Conservation (phyloP, 2,329 filamentous ascomycete species). For the Coniella lustricola region DNA sequence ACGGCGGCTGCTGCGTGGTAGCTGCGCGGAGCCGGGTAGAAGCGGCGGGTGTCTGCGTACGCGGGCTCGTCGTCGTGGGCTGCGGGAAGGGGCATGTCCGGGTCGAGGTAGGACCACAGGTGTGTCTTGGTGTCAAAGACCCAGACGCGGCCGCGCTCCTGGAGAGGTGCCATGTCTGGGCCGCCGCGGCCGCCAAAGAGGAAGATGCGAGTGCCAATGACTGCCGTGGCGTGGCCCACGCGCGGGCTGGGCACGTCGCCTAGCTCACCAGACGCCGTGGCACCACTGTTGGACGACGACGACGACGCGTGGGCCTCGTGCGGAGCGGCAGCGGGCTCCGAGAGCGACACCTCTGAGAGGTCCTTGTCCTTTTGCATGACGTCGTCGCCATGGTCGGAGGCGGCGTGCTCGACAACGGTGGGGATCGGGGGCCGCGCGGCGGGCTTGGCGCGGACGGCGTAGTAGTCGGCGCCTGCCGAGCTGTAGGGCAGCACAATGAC, state of each 20-base stretch:
- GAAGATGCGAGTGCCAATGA: slow-evolving; percentile 65
- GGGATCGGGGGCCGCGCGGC: slow-evolving; percentile 20
- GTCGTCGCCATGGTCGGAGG: slow-evolving; percentile 12
- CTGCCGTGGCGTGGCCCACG: slow-evolving; percentile 65
- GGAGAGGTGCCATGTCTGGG: slow-evolving; percentile 59
- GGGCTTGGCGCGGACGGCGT: slow-evolving; percentile 43
- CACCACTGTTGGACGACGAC: slow-evolving; percentile 25
- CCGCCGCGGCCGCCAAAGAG: slow-evolving; percentile 75
- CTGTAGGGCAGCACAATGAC: slow-evolving; percentile 54
- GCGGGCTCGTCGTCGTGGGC: slow-evolving; percentile 20
- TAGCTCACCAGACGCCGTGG: slow-evolving; percentile 16
- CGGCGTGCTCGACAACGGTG: slow-evolving; percentile 20
- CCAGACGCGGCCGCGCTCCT: slow-evolving; percentile 72
- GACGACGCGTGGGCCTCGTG: not conserved
- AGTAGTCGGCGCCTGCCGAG: slow-evolving; percentile 53
- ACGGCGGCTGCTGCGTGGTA: slow-evolving; percentile 59
- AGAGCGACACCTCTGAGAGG: slow-evolving; percentile 19
- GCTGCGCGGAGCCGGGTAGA: slow-evolving; percentile 58
- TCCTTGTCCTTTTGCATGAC: slow-evolving; percentile 26
- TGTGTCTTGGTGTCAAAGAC: slow-evolving; percentile 59
- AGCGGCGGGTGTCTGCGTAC: slow-evolving; percentile 21
- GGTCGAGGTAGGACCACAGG: slow-evolving; percentile 59
- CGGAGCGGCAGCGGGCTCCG: not conserved
- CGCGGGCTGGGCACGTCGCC: slow-evolving; percentile 56
- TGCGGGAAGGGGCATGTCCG: slow-evolving; percentile 34